Percentiles rank a stretch among this genome's conserved stretches.
Evolutionary conservation across 2,329 filamentous ascomycete species (phyloP).

Genomic region (Hortaea werneckii): DNA sequence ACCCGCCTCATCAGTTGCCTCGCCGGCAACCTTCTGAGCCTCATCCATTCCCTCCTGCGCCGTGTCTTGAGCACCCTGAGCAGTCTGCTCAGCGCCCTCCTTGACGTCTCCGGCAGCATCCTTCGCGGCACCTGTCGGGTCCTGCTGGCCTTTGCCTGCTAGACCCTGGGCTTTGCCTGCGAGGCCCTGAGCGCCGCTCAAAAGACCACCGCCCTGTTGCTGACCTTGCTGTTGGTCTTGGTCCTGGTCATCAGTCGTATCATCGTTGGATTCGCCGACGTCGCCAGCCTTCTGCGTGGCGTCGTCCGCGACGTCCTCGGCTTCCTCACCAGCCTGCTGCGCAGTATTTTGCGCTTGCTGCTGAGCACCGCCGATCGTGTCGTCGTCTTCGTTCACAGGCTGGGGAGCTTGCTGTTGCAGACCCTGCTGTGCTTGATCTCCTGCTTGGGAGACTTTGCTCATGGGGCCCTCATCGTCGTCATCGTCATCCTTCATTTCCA

Average conservation of each 20-base stretch:
- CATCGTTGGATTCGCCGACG: conserved; percentile 23
- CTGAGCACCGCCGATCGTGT: conserved; percentile 29
- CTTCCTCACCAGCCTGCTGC: conserved; percentile 28
- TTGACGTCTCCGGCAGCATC: conserved; percentile 26
- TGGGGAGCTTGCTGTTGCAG: conserved; percentile 38
- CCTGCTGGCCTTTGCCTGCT: conserved; percentile 32
- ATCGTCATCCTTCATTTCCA: conserved; percentile 28
- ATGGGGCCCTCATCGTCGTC: conserved; percentile 26
- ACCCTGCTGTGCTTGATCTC: conserved; percentile 33
- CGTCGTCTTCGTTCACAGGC: conserved; percentile 34
- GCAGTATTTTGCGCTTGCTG: conserved; percentile 34
- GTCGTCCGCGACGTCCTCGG: conserved; percentile 30
- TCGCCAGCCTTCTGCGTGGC: conserved; percentile 33
- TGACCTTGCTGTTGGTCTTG: neutral
- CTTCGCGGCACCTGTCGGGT: conserved; percentile 28
- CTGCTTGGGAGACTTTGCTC: conserved; percentile 39
- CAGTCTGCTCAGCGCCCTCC: conserved; percentile 25
- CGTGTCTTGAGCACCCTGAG: conserved; percentile 18
- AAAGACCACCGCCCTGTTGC: conserved; percentile 27
- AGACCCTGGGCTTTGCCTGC: conserved; percentile 38
- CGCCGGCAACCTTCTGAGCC: conserved; percentile 1
- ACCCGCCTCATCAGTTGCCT: conserved; percentile 14
- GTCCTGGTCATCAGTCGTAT: conserved; percentile 14
- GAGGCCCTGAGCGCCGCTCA: conserved; percentile 36
- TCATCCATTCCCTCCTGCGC: conserved; percentile 15